Base-by-base conservation (phyloP, 768 basidiomycete genomes). In the Lactarius sanguifluus region DNA sequence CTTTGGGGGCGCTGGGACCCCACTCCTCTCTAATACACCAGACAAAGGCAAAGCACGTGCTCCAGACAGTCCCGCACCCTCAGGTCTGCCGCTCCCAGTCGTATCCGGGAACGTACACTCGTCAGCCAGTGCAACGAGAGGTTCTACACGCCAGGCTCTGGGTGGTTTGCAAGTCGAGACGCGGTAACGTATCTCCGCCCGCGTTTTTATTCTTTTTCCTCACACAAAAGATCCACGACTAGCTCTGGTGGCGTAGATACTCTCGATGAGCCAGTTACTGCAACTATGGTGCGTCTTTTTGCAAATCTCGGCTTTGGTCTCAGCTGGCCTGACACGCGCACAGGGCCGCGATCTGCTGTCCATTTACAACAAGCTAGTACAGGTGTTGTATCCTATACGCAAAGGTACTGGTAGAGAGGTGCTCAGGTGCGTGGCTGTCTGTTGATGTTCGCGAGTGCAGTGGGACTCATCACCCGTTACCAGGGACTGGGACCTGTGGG, bases 401-500 rank as follows among this genome's bases (percentile, higher is more conserved):
- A 83, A 84, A 68, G 81, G 87, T 8, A 82, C 81, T 6, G 86
- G 86, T 13, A 87, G 92, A 57, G 94, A 95, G 79, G 91, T 95
- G 5, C 78, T 95, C 56, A 85, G 82, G 96, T 92, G 52, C 62
- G 82, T 64, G 23, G 34, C 30, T 65, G 13, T 38, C 40, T 41
- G 36, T 64, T 15, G 47, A 32, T 57, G 16, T 52, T 52, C n/a
- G 5, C 36, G 54, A 62, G 71, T n/a, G 70, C 36, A 38, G 20
- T 52, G 47, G 52, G 34, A 43, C 16, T 28, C 15, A 13, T 57
- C 5, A 16, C 16, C 38, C 23, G 32, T 25, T 15, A 41, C 3
- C 73, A 94, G 94, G 69, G 96, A 98, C 74, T 98, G 96, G 96
- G 96, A 98, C 77, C 82, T 98, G 30, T 98, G 96, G 96, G 96